phyloP scores from a whole-genome alignment of 805 yeast species.

The Candida coleopterorum region DNA sequence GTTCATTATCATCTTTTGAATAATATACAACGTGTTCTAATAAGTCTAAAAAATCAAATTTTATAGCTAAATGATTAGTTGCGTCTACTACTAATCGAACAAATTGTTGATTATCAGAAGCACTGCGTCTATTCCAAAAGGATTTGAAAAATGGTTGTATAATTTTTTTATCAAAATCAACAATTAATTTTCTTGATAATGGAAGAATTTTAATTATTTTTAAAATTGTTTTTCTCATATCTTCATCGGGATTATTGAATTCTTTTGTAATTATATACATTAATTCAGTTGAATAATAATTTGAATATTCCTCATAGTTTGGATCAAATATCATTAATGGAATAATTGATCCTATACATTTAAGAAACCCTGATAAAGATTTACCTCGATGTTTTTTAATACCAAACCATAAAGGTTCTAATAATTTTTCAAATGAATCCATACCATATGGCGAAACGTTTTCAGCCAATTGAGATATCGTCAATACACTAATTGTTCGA shows the following conservation, averaged over 20 bases:
- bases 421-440: conserved; percentile 70
- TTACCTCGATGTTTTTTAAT: conserved; percentile 73
- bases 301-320: conserved; percentile 62
- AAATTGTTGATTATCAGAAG: conserved; percentile 54
- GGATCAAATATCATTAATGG: conserved; percentile 70
- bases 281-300: conserved; percentile 71
- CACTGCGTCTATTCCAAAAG: conserved; percentile 83
- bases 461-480: conserved; percentile 73
- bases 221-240: conserved; percentile 68
- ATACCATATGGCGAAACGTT: conserved; percentile 85
- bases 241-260: conserved; percentile 64
- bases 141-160: conserved; percentile 57
- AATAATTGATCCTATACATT: conserved; percentile 72
- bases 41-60: conserved; percentile 59
- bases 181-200: conserved; percentile 52
- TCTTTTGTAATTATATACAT: conserved; percentile 65
- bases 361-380: conserved; percentile 67
- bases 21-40: conserved; percentile 52
- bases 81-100: conserved; percentile 66
- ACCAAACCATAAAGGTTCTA: conserved; percentile 82
- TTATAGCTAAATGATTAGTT: conserved; percentile 59
- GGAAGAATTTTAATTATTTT: conserved; percentile 65
- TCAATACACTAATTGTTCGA: conserved; percentile 63
- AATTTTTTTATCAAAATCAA: conserved; percentile 45
- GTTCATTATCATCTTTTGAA: conserved; percentile 80